These are phyloP conservation scores for Fusarium sp. DNA, from an alignment of 2,329 filamentous ascomycete species.

Conservation along the genomic window DNA sequence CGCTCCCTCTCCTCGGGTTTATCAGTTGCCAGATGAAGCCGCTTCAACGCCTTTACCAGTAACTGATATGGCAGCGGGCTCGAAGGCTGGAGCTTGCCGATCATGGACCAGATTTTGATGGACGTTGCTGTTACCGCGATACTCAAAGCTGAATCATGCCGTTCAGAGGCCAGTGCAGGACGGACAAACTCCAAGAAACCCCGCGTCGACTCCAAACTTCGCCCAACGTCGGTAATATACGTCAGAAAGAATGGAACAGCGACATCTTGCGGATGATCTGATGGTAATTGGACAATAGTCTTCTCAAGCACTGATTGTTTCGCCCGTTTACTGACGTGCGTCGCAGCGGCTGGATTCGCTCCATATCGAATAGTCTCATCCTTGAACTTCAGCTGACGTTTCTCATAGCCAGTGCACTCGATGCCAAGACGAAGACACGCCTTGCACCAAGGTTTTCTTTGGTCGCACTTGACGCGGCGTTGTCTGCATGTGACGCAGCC, in stretches of 20 bases:
- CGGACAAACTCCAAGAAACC: conserved; percentile 34
- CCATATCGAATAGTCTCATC: conserved; percentile 13
- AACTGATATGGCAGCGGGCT: neutral
- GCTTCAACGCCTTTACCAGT: conserved; percentile 1
- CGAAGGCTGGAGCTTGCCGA: neutral
- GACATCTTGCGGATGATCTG: conserved; percentile 4
- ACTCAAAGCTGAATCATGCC: conserved; percentile 9
- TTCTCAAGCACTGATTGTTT: neutral
- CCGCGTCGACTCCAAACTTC: conserved; percentile 25
- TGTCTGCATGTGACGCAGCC: conserved; percentile 35
- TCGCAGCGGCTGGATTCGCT: neutral
- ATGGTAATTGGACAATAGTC: neutral
- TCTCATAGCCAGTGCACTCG: conserved; percentile 30
- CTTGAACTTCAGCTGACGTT: conserved; percentile 10
- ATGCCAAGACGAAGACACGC: conserved; percentile 20
- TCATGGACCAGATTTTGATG: conserved; percentile 13
- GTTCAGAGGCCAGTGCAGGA: neutral
- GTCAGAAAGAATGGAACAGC: conserved; percentile 29
- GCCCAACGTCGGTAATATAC: conserved; percentile 27
- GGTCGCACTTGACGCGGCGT: conserved; percentile 35
- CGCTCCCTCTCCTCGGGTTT: neutral
- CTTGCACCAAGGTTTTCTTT: conserved; percentile 23
- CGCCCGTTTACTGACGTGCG: neutral
- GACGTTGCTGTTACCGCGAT: conserved; percentile 13
- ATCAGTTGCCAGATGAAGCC: conserved; percentile 4